Evolutionary conservation across 2,329 filamentous ascomycete species (phyloP).

Genomic region (Diaporthe ampelina): DNA sequence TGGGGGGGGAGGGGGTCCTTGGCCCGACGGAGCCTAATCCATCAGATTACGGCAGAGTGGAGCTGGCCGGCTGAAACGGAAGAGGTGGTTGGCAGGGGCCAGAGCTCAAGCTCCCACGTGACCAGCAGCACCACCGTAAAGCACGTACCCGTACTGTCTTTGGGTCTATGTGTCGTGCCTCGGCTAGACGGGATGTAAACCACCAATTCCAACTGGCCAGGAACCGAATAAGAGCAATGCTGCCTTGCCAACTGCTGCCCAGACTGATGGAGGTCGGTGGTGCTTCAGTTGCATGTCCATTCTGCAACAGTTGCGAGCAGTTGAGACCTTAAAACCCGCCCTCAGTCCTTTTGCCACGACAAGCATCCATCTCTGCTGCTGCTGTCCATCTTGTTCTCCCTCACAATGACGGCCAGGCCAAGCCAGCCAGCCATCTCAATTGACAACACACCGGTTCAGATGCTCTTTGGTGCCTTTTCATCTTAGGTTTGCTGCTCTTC

Average conservation of each 20-base stretch:
- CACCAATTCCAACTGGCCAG: background rate
- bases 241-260: background rate
- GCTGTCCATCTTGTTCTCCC: slow-evolving; percentile 1
- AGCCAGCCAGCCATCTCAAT: background rate
- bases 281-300: background rate
- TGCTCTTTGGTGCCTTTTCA: slow-evolving; percentile 30
- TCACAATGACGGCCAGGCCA: slow-evolving; percentile 8
- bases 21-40: slow-evolving; percentile 20
- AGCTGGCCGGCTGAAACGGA: slow-evolving; percentile 33
- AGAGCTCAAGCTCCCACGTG: slow-evolving; percentile 18
- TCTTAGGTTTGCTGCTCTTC: slow-evolving; percentile 36
- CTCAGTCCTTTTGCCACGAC: background rate
- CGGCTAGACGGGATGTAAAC: background rate
- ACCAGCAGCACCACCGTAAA: background rate
- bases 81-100: background rate
- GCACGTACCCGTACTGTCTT: background rate
- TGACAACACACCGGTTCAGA: background rate
- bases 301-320: slow-evolving; percentile 19
- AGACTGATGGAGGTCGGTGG: background rate
- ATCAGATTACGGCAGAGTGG: slow-evolving; percentile 23
- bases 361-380: background rate
- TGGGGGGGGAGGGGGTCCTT: slow-evolving; percentile 4
- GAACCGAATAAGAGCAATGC: background rate
- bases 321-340: slow-evolving; percentile 30
- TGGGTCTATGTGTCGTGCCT: background rate